These are phyloP conservation scores for Boeremia lycopersici DNA, from an alignment of 2,329 filamentous ascomycete genomes.

Conservation along the genomic window DNA sequence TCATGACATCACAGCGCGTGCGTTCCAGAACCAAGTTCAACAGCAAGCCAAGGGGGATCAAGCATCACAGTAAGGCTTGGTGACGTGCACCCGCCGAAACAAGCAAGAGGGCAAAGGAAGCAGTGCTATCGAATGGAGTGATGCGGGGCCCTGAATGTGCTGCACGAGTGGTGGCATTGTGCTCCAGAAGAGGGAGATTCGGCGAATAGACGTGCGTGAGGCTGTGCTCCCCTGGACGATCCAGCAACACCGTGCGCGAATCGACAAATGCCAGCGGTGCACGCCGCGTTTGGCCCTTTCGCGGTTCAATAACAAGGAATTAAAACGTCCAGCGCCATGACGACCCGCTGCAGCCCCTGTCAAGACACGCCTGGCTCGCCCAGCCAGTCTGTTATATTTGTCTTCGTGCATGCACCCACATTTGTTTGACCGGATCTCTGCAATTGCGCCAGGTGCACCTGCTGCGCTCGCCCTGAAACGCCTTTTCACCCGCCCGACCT, in stretches of 20 bases:
- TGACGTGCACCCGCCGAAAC: slow-evolving; percentile 28
- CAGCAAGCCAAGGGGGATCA: slow-evolving; percentile 29
- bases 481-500: background rate
- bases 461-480: slow-evolving; percentile 24
- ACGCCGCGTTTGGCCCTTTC: slow-evolving; percentile 6
- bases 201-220: slow-evolving; percentile 13
- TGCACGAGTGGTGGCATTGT: slow-evolving; percentile 7
- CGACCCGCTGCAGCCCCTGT: slow-evolving; percentile 16
- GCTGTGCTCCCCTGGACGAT: slow-evolving; percentile 14
- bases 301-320: slow-evolving; percentile 31
- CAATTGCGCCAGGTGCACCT: slow-evolving; percentile 17
- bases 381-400: slow-evolving; percentile 11
- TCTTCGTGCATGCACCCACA: slow-evolving; percentile 2
- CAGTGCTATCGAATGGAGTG: slow-evolving; percentile 7
- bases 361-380: slow-evolving; percentile 9
- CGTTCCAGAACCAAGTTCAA: slow-evolving; percentile 21
- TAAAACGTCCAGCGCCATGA: slow-evolving; percentile 22
- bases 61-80: slow-evolving; percentile 35
- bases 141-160: slow-evolving; percentile 4
- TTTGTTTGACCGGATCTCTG: slow-evolving; percentile 4
- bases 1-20: slow-evolving; percentile 30
- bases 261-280: slow-evolving; percentile 13
- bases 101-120: slow-evolving; percentile 4
- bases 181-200: slow-evolving; percentile 2
- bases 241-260: slow-evolving; percentile 12